Base-by-base conservation (phyloP, 1,139 yeast species). In the Yamadazyma friedrichii region DNA sequence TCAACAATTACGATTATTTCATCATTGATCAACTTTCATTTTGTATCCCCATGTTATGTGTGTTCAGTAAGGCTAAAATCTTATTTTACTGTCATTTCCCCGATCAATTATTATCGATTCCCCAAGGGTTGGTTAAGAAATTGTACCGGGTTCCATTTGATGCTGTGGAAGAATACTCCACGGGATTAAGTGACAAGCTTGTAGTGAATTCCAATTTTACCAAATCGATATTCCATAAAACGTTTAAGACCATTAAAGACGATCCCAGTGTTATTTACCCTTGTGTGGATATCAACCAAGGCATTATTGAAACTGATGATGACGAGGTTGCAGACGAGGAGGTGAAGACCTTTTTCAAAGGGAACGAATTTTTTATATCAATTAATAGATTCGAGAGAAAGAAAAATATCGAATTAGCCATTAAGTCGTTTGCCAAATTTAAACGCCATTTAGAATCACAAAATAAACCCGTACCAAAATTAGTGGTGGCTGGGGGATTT, bases 51-150 rank as follows among this genome's bases (percentile, higher is more conserved):
- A 53, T 91, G 20, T 52, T 93, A 28, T 79, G 81, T 41, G 43
- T 74, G 20, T 74, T 80, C 55, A 47, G 62, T 41, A 58, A 76
- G 4, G 43, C 64, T 31, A 67, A 74, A 41, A 72, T 87, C 4
- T 62, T 93, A 39, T 93, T 93, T 58, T 93, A 93, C 61, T 91
- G 98, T 54, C 99, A 93, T 64, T 93, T 93, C 62, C 98, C 99
- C 0, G 99, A 93, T 61, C 87, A 87, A 56, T 67, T 85, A 36
- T 65, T 93, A 39, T 82, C 96, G 0, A 69, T 71, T 20, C 82
- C 84, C 38, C 66, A 72, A 1, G 70, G 84, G 3, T 36, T 74
- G 1, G 31, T 85, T 11, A 84, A 88, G 52, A 67, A 65, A 44
- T 41, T 86, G 0, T 93, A 93, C 61, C 70, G 99, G 46, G 43